Conservation (phyloP, 2,329 filamentous ascomycete species). For the Lecanicillium sp. region DNA sequence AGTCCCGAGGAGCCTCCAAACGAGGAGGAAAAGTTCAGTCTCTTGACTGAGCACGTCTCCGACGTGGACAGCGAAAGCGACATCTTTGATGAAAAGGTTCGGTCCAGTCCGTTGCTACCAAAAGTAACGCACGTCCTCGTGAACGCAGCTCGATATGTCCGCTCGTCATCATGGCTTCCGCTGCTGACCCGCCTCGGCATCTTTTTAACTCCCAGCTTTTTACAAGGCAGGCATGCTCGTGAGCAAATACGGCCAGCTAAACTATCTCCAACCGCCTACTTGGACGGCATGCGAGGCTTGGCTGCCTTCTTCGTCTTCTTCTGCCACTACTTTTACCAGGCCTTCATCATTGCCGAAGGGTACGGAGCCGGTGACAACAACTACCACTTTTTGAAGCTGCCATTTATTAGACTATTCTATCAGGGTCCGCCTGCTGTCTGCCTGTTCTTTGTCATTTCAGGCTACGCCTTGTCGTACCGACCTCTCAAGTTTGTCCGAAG, state of each 20-base stretch:
- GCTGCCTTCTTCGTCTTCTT: slow-evolving; percentile 49
- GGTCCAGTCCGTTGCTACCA: slow-evolving; percentile 16
- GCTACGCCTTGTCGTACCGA: slow-evolving; percentile 39
- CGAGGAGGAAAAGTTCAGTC: slow-evolving; percentile 38
- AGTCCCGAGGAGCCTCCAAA: slow-evolving; percentile 9
- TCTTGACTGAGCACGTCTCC: slow-evolving; percentile 36
- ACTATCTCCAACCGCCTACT: slow-evolving; percentile 46
- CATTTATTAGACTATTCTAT: slow-evolving; percentile 45
- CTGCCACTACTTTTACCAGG: slow-evolving; percentile 48
- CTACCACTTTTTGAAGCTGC: slow-evolving; percentile 41
- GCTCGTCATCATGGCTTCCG: slow-evolving; percentile 27
- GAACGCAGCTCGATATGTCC: slow-evolving; percentile 19
- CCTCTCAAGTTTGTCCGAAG: slow-evolving; percentile 23
- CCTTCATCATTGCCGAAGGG: slow-evolving; percentile 42
- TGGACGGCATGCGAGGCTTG: slow-evolving; percentile 50
- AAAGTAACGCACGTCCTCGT: slow-evolving; percentile 21
- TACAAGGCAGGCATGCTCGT: slow-evolving; percentile 35
- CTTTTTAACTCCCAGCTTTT: slow-evolving; percentile 47
- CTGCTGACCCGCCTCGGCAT: slow-evolving; percentile 29
- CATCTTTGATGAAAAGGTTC: slow-evolving; percentile 28
- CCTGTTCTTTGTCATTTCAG: slow-evolving; percentile 53
- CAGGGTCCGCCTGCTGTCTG: slow-evolving; percentile 50
- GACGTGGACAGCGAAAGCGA: slow-evolving; percentile 36
- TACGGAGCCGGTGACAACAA: slow-evolving; percentile 38
- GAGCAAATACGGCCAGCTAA: slow-evolving; percentile 32